Base-by-base conservation (phyloP, 331 rosid species). In the Arachis monticola region DNA sequence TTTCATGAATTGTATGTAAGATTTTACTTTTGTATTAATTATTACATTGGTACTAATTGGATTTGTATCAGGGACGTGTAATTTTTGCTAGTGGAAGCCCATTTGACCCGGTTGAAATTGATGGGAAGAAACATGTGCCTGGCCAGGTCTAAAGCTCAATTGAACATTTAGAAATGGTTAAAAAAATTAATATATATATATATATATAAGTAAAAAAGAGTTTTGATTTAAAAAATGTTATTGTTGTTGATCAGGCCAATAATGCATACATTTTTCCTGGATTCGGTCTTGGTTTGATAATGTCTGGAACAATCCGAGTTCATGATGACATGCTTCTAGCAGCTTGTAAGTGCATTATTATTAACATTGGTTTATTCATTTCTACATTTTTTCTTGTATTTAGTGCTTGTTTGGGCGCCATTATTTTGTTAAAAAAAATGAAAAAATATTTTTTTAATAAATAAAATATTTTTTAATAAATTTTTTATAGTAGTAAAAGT, bases 251-350 rank as follows among this genome's bases (percentile, higher is more conserved):
- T 77, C 85, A 93, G 99, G 79, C 97, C 14, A 93, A 93, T 75
- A 93, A 93, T 81, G 98, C 98, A 10, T 93, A 93, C 92, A 88
- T 93, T 44, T 93, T 93, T 63, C 98, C 98, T 77, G 98, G 98
- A 69, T 82, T 93, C 69, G 98, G 97, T 82, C 87, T 93, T 13
- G 98, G 98, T 60, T 76, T 93, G 61, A 56, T 93, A 71, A 91
- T 93, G 94, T 93, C 98, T 3, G 97, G 97, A 40, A 79, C 96
- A 14, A 89, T 93, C 75, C 91, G 97, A 4, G 92, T 93, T 59
- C 98, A 88, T 0, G 87, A 93, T 1, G 97, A 91, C 74, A 79
- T 91, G 88, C 98, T 93, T 83, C 89, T 93, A 51, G 96, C 98
- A 66, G 98, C 97, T 74, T 84, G 98, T 93, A 89, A 91, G 22